Base-by-base conservation (phyloP, 768 basidiomycete genomes). In the Tulasnella sp. region DNA sequence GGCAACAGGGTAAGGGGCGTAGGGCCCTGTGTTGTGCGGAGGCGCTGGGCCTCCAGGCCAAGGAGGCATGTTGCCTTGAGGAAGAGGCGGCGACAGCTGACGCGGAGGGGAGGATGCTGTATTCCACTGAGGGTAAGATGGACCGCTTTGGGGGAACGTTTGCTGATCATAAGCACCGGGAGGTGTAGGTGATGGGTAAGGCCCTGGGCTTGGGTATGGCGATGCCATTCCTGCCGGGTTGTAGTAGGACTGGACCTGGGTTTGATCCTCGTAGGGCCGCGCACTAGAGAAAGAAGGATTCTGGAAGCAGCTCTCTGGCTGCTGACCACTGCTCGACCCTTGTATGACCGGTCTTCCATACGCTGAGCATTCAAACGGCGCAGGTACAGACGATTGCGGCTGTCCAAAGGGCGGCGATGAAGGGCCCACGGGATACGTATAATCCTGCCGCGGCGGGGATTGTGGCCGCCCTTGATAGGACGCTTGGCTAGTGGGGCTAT, bases 1-100 rank as follows among this genome's bases (percentile, higher is more conserved):
- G 15, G 34, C 34, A 38, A 5, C 15, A 15, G 34, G 34, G 15
- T 38, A 38, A 5, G 34, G 34, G 15, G 7, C 34, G 34, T 38
- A 38, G 7, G 34, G 34, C 7, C 15, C 15, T 7, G 34, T 38
- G 34, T 38, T 38, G 38, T 21, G 52, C 7, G 46, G 41, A 4
- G 21, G 27, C 34, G 48, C 53, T 7, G 41, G 19, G n/a, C 53
- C 34, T 29, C 61, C 46, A 11, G 56, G 62, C 22, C 62, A n/a
- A 17, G 24, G 46, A 48, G 64, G 12, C 49, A 63, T 53, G 61
- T 61, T n/a, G 42, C 50, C 11, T 24, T 45, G 53, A 50, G 64
- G 24, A 51, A 41, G 62, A 59, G 19, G 67, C 48, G 15, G 61
- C 46, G 15, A 64, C 68, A 52, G 49, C 19, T 21, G 51, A 3